Evolutionary conservation across 805 yeast genomes (phyloP).

Genomic region (Maudiozyma bulderi): DNA sequence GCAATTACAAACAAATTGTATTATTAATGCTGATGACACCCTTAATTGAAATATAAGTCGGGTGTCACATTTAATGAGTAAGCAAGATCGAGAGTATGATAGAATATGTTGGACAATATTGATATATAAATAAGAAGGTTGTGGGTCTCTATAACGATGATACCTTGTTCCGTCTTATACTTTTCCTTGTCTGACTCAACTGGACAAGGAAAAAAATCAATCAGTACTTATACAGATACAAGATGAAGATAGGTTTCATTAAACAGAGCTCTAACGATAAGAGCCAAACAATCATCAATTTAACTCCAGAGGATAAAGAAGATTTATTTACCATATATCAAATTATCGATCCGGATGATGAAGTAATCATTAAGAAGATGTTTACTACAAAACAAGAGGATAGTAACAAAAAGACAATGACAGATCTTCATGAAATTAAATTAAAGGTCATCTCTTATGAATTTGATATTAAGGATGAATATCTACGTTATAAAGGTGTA

Average conservation of each 20-base stretch:
- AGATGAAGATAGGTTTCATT: slow-evolving; percentile 15
- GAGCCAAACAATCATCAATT: slow-evolving; percentile 32
- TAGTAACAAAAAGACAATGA: slow-evolving; percentile 42
- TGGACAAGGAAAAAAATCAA: too few relatives aligned
- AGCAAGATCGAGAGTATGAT: too few relatives aligned
- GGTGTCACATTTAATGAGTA: too few relatives aligned
- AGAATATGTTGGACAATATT: too few relatives aligned
- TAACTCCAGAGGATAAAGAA: slow-evolving; percentile 79
- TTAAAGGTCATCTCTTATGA: slow-evolving; percentile 59
- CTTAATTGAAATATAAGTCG: too few relatives aligned
- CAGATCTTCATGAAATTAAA: slow-evolving; percentile 50
- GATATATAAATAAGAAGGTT: too few relatives aligned
- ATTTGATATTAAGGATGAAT: slow-evolving; percentile 66
- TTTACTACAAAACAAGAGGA: slow-evolving; percentile 59
- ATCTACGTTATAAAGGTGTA: slow-evolving; percentile 71
- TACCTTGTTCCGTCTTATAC: background rate
- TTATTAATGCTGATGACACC: too few relatives aligned
- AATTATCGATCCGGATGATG: slow-evolving; percentile 65
- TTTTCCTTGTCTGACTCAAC: too few relatives aligned
- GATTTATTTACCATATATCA: slow-evolving; percentile 87
- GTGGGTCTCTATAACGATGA: too few relatives aligned
- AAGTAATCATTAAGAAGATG: slow-evolving; percentile 55
- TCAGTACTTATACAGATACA: background rate
- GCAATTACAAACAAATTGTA: too few relatives aligned
- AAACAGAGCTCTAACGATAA: slow-evolving; percentile 8